Conservation (phyloP, 2,329 filamentous ascomycete genomes). For the Huntiella bhutanensis region DNA sequence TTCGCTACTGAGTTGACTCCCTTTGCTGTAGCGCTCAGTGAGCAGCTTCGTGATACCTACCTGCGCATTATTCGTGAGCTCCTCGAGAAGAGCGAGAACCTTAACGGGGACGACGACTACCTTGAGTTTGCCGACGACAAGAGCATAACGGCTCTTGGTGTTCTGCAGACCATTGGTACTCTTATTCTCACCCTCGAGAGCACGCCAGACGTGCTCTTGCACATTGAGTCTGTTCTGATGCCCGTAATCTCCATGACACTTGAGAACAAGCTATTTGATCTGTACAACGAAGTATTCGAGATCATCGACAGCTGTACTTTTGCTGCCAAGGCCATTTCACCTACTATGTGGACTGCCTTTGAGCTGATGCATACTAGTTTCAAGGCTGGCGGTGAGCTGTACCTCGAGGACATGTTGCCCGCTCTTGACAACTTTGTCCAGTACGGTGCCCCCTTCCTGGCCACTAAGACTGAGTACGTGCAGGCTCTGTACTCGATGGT, state of each 20-base stretch:
- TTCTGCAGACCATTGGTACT: conserved; percentile 92
- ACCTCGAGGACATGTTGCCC: conserved; percentile 96
- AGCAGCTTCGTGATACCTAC: conserved; percentile 91
- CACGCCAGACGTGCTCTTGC: conserved; percentile 83
- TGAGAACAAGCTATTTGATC: conserved; percentile 91
- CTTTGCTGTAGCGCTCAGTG: conserved; percentile 87
- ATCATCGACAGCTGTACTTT: conserved; percentile 99
- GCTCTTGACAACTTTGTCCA: conserved; percentile 96
- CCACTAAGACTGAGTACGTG: conserved; percentile 71
- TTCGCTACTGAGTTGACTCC: conserved; percentile 94
- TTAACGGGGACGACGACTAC: conserved; percentile 60
- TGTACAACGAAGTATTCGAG: conserved; percentile 97
- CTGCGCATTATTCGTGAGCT: conserved; percentile 83
- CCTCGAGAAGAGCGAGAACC: conserved; percentile 67
- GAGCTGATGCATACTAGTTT: conserved; percentile 93
- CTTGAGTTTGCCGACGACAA: conserved; percentile 94
- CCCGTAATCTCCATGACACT: conserved; percentile 90
- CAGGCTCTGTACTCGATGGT: conserved; percentile 87
- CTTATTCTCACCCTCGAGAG: conserved; percentile 93
- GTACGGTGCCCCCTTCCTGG: conserved; percentile 64
- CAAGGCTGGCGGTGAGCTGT: conserved; percentile 90
- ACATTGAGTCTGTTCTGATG: conserved; percentile 92
- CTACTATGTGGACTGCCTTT: conserved; percentile 97
- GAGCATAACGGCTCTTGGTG: conserved; percentile 90
- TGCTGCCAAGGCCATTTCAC: conserved; percentile 83